Evolutionary conservation across 2,329 filamentous ascomycete species (phyloP).

Genomic region (Pyrenophora teres): DNA sequence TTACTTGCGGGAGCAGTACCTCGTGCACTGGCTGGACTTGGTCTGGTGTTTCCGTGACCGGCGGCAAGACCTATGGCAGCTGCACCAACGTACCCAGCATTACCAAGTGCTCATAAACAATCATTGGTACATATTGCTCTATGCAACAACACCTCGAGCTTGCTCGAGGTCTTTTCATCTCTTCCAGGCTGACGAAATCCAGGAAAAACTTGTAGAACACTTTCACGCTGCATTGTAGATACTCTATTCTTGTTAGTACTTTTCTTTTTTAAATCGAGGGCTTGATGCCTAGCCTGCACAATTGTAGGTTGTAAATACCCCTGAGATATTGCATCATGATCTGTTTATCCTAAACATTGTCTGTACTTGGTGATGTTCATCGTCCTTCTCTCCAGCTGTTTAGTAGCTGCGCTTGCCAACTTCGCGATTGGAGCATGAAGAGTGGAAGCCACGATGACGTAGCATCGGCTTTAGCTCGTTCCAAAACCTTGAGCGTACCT

Average conservation of each 20-base stretch:
- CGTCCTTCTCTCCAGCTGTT: too few species aligned
- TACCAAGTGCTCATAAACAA: constrained; percentile 23
- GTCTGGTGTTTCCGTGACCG: constrained; percentile 49
- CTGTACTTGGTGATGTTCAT: too few species aligned
- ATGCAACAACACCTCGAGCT: background rate
- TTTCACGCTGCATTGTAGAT: constrained; percentile 1
- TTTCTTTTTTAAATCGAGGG: background rate
- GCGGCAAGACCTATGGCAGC: constrained; percentile 44
- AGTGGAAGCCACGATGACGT: too few species aligned
- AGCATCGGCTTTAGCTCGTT: too few species aligned
- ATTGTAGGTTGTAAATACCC: background rate
- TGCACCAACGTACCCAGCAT: constrained; percentile 44
- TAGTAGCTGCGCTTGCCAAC: too few species aligned
- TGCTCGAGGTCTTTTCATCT: background rate
- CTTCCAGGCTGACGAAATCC: background rate
- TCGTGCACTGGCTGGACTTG: constrained; percentile 61
- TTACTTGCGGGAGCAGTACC: constrained; percentile 55
- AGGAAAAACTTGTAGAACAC: background rate
- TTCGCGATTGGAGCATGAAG: too few species aligned
- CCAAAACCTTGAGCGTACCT: too few species aligned
- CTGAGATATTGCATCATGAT: background rate
- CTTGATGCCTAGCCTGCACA: too few species aligned
- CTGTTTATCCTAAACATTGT: too few species aligned
- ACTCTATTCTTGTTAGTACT: background rate
- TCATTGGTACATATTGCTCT: background rate